phyloP scores from a whole-genome alignment of 2,329 filamentous ascomycete species.

The Trichoderma sp. region DNA sequence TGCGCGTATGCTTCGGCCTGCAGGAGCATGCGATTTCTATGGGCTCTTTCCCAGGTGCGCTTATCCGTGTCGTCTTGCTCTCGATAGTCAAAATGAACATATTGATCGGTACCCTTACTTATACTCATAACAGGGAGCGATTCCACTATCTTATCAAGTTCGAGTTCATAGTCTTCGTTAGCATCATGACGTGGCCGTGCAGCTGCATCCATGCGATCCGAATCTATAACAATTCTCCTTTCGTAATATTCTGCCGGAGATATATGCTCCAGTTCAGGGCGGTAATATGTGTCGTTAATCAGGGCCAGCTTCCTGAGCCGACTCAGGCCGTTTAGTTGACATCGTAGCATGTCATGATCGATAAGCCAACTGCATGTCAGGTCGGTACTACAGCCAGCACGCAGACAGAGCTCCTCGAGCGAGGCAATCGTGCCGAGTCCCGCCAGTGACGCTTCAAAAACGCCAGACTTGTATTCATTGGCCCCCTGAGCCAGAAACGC shows the following conservation, averaged over 20 bases:
- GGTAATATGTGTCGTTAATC: slow-evolving; percentile 19
- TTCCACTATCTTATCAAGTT: too few species aligned
- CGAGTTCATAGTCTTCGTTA: background rate
- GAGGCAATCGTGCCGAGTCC: slow-evolving; percentile 17
- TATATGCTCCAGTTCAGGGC: background rate
- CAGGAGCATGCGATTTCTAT: slow-evolving; percentile 30
- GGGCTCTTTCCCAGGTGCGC: slow-evolving; percentile 23
- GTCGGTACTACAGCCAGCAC: background rate
- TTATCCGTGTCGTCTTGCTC: too few species aligned
- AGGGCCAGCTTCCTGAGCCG: slow-evolving; percentile 25
- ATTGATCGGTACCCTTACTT: too few species aligned
- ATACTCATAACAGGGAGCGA: too few species aligned
- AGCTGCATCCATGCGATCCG: background rate
- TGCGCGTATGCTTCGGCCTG: slow-evolving; percentile 25
- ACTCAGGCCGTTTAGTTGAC: background rate
- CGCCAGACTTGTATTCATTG: background rate
- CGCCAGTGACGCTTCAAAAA: slow-evolving; percentile 3
- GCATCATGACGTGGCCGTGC: background rate
- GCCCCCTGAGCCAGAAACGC: too few species aligned
- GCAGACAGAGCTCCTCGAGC: slow-evolving; percentile 25
- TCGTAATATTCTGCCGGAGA: background rate
- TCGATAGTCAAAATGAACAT: background rate
- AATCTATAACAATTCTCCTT: too few species aligned
- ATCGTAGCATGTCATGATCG: slow-evolving; percentile 11
- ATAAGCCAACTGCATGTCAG: slow-evolving; percentile 21